Conservation (phyloP, 305 asterid species). For the Ilex paraguariensis region DNA sequence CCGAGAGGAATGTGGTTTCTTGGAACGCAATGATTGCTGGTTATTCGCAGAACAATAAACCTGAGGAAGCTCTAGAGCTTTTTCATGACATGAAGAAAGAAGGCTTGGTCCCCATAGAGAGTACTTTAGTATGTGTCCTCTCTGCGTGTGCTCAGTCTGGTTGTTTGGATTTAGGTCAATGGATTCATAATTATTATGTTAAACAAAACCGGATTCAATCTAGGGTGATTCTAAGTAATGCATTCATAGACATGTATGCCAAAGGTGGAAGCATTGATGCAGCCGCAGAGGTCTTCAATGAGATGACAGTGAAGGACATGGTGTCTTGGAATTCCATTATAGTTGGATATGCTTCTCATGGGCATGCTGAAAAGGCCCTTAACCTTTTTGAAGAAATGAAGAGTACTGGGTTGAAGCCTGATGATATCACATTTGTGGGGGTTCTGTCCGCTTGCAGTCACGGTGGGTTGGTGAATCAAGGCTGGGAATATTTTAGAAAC, state of each 20-base stretch:
- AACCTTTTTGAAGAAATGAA: conserved; percentile 37
- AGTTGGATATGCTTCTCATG: conserved; percentile 62
- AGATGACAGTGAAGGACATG: conserved; percentile 46
- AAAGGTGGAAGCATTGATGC: conserved; percentile 56
- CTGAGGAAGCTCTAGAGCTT: conserved; percentile 52
- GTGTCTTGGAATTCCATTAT: conserved; percentile 64
- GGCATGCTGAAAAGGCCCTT: conserved; percentile 40
- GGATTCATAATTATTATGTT: conserved; percentile 37
- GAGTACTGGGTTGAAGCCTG: conserved; percentile 37
- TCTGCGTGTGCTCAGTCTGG: conserved; percentile 70
- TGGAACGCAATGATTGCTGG: conserved; percentile 75
- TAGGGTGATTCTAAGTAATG: conserved; percentile 46
- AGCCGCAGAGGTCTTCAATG: conserved; percentile 41
- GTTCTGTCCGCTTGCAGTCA: conserved; percentile 72
- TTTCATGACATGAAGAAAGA: conserved; percentile 47
- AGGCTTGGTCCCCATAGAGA: conserved; percentile 48
- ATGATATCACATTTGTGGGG: conserved; percentile 57
- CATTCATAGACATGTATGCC: conserved; percentile 58
- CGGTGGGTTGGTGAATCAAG: conserved; percentile 51
- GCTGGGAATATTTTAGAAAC: conserved; percentile 41
- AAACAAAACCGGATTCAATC: conserved; percentile 27
- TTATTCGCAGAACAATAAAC: conserved; percentile 56
- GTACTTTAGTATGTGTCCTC: conserved; percentile 52
- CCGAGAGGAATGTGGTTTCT: conserved; percentile 53
- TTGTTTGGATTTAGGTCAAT: conserved; percentile 35